These are phyloP conservation scores for Agrocybe pediades DNA, from an alignment of 768 basidiomycete genomes.

Conservation along the genomic window DNA sequence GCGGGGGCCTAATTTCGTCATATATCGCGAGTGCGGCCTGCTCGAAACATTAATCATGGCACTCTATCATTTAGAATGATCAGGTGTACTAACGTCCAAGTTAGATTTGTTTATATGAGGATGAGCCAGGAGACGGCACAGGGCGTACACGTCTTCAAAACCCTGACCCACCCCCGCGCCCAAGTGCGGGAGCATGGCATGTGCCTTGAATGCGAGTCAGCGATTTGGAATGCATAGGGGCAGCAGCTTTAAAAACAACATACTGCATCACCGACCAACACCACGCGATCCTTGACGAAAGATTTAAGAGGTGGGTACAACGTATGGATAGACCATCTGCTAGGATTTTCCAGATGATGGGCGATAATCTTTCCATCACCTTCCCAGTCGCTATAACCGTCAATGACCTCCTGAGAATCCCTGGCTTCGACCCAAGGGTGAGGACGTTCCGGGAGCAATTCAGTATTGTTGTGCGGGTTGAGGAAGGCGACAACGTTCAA, in stretches of 20 bases:
- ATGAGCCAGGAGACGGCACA: constrained; percentile 47
- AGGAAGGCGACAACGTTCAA: constrained; percentile 46
- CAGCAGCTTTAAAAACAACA: constrained; percentile 11
- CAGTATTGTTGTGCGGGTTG: not conserved
- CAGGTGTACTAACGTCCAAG: constrained; percentile 35
- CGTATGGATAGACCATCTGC: constrained; percentile 55
- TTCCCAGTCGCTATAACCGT: constrained; percentile 47
- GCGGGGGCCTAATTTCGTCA: constrained; percentile 43
- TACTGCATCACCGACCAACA: constrained; percentile 56
- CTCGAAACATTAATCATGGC: not conserved
- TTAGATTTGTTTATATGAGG: constrained; percentile 38
- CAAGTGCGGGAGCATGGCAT: constrained; percentile 60
- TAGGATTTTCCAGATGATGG: constrained; percentile 42
- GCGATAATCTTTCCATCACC: constrained; percentile 42
- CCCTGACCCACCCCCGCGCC: constrained; percentile 63
- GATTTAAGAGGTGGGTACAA: constrained; percentile 45
- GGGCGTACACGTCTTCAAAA: constrained; percentile 53
- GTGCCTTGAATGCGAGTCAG: constrained; percentile 38
- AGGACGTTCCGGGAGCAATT: constrained; percentile 14
- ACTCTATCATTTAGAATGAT: not conserved
- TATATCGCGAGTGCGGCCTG: constrained; percentile 52
- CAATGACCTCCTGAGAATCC: constrained; percentile 43
- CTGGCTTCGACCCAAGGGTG: constrained; percentile 44
- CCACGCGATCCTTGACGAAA: constrained; percentile 47
- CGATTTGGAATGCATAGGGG: not conserved